A percentile compares a stretch with the other conserved stretches of the same genome.
Conservation (phyloP, 2,329 filamentous ascomycete species). For the Byssochlamys sp. region DNA sequence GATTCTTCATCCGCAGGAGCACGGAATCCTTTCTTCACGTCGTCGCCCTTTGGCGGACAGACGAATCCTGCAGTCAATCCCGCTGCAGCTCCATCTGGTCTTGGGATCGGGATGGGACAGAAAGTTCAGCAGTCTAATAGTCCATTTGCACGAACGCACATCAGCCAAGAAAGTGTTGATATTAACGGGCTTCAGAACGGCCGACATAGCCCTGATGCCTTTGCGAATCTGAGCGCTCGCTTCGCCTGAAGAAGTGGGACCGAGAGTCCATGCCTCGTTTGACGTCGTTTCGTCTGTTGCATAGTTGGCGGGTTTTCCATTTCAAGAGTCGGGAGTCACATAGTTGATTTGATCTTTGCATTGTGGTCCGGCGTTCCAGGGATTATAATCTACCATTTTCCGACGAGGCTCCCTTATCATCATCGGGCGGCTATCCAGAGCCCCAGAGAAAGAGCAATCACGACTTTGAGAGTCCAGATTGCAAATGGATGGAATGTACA, state of each 20-base stretch:
- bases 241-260: slow-evolving; percentile 16
- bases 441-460: background rate
- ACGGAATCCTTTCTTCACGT: slow-evolving; percentile 24
- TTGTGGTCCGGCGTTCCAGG: background rate
- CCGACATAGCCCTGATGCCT: slow-evolving; percentile 43
- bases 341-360: slow-evolving; percentile 1
- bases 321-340: background rate
- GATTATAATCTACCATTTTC: background rate
- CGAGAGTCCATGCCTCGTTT: background rate
- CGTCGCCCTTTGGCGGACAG: slow-evolving; percentile 1
- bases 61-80: background rate
- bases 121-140: slow-evolving; percentile 11
- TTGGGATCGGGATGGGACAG: slow-evolving; percentile 9
- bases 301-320: background rate
- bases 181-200: slow-evolving; percentile 38
- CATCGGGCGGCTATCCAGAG: background rate
- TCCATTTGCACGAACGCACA: slow-evolving; percentile 23
- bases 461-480: background rate
- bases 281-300: background rate
- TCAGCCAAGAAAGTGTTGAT: slow-evolving; percentile 42
- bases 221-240: slow-evolving; percentile 41
- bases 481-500: background rate
- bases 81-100: slow-evolving; percentile 4
- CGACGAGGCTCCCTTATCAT: background rate
- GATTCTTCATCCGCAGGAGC: slow-evolving; percentile 9